These are phyloP conservation scores for Mrakia hoshinonis DNA, from an alignment of 768 basidiomycete species.

Conservation along the genomic window DNA sequence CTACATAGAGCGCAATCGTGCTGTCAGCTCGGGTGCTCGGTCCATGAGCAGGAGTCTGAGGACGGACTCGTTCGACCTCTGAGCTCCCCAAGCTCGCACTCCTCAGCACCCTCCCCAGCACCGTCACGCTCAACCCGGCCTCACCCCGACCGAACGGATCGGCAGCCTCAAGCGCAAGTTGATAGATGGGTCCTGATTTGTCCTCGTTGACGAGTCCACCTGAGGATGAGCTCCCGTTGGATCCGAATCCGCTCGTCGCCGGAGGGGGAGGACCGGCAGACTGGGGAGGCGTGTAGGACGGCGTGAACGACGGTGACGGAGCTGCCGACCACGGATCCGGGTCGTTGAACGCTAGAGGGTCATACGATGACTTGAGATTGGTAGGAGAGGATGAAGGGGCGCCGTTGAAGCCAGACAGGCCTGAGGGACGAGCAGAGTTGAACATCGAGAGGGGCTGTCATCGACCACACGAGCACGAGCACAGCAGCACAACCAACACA, in stretches of 20 bases:
- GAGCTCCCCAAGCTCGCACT: not conserved
- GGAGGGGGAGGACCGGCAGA: not conserved
- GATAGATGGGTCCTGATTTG: not conserved
- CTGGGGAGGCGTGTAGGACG: not conserved
- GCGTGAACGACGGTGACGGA: conserved; percentile 8
- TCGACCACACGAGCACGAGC: no score
- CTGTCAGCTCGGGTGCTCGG: not conserved
- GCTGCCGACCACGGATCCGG: conserved; percentile 20
- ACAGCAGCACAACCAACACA: not conserved
- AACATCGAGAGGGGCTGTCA: conserved; percentile 22
- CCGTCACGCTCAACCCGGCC: conserved; percentile 8
- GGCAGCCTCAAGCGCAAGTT: conserved; percentile 21
- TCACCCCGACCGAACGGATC: conserved; percentile 21
- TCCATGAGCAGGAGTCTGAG: not conserved
- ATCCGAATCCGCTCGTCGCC: conserved; percentile 3
- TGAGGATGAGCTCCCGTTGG: not conserved
- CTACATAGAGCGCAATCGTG: conserved; percentile 47
- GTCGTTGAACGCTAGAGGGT: conserved; percentile 26
- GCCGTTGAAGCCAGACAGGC: conserved; percentile 4
- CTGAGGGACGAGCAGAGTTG: conserved; percentile 16
- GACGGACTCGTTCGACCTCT: conserved; percentile 20
- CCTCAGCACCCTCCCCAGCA: not conserved
- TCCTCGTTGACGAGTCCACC: conserved; percentile 13
- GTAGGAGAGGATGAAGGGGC: not conserved
- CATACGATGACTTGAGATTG: conserved; percentile 2